phyloP scores from a whole-genome alignment of 1,284 basidiomycete genomes.

The Abortiporus biennis region DNA sequence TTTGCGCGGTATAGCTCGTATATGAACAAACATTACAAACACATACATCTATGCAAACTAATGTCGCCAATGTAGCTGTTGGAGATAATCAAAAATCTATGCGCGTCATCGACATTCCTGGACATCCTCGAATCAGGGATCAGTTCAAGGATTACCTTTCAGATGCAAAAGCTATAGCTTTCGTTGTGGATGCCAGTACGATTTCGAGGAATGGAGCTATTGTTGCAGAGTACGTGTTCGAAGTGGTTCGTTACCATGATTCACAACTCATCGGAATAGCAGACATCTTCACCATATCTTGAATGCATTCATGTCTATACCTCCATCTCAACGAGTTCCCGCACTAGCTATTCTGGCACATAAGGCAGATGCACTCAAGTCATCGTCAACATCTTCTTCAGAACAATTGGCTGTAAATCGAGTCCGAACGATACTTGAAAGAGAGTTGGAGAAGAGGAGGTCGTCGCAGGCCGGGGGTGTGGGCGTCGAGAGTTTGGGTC shows the following conservation, averaged over 20 bases:
- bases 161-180: conserved; percentile 58
- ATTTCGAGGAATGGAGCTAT: conserved; percentile 64
- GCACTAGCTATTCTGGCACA: conserved; percentile 63
- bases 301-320: conserved; percentile 62
- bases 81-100: conserved; percentile 33
- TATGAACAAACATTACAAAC: conserved; percentile 59
- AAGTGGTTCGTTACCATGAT: neutral
- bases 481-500: conserved; percentile 63
- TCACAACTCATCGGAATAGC: conserved; percentile 1
- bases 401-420: conserved; percentile 57
- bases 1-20: conserved; percentile 40
- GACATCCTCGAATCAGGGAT: conserved; percentile 69
- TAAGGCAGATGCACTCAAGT: conserved; percentile 65
- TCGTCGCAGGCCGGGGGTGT: conserved; percentile 56
- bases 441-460: conserved; percentile 73
- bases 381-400: conserved; percentile 34
- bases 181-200: conserved; percentile 72
- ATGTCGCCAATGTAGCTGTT: conserved; percentile 42
- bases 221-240: conserved; percentile 67
- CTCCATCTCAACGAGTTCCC: conserved; percentile 59
- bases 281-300: conserved; percentile 71
- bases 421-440: conserved; percentile 69
- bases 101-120: conserved; percentile 66
- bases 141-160: conserved; percentile 61
- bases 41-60: conserved; percentile 71